phyloP scores from a whole-genome alignment of 257 asterid species.

The Gentiana straminea region DNA sequence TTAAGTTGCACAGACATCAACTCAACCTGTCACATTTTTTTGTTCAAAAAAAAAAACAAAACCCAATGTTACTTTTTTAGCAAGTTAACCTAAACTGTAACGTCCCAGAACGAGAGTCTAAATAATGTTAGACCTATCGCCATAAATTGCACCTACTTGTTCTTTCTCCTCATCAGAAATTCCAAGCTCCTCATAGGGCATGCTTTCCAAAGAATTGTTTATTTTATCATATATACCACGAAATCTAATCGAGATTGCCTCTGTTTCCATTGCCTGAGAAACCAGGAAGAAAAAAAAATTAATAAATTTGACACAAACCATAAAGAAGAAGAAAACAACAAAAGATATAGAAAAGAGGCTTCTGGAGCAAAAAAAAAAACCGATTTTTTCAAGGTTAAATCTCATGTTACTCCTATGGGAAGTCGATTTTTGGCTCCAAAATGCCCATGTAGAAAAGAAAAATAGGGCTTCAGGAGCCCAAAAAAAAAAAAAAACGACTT shows the following conservation, averaged over 20 bases:
- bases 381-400: background rate
- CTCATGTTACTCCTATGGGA: no score
- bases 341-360: no score
- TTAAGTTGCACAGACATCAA: constrained; percentile 41
- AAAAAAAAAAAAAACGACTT: background rate
- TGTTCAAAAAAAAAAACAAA: no score
- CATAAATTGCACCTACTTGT: constrained; percentile 28
- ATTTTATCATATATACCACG: constrained; percentile 52
- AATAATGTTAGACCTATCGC: no score
- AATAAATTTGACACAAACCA: background rate
- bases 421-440: no score
- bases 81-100: no score
- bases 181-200: constrained; percentile 77
- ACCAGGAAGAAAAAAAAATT: background rate
- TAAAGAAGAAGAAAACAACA: no score
- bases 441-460: no score
- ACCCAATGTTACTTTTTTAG: no score
- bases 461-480: background rate
- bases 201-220: constrained; percentile 49
- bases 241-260: constrained; percentile 54
- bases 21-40: constrained; percentile 38
- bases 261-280: constrained; percentile 66
- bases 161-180: constrained; percentile 65
- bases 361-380: background rate
- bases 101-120: no score